Evolutionary conservation across 352 stramenopile genomes (phyloP).

Genomic region (Globisporangium nagaii): DNA sequence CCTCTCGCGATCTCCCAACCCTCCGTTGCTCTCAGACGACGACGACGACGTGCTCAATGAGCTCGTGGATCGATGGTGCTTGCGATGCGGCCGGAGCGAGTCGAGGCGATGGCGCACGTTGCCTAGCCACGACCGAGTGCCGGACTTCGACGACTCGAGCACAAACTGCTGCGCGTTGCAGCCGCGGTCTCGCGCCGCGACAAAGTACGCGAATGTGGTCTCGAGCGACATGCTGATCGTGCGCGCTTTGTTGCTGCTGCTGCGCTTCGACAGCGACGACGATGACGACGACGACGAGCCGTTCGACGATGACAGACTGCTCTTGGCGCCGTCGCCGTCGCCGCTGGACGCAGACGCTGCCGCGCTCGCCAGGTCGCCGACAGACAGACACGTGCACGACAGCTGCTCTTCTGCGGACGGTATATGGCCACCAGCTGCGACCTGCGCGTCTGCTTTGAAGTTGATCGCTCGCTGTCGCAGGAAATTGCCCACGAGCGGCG

Average conservation of each 20-base stretch:
- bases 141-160: conserved; percentile 41
- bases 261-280: conserved; percentile 33
- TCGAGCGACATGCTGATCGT: conserved; percentile 71
- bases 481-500: conserved; percentile 52
- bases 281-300: conserved; percentile 11
- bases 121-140: conserved; percentile 54
- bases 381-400: conserved; percentile 58
- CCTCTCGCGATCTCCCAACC: neutral
- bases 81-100: conserved; percentile 57
- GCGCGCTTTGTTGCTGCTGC: conserved; percentile 68
- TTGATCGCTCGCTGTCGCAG: conserved; percentile 64
- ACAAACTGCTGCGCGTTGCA: conserved; percentile 51
- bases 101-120: conserved; percentile 57
- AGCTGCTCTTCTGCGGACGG: conserved; percentile 48
- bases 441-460: conserved; percentile 53
- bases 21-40: neutral
- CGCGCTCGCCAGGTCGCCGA: conserved; percentile 38
- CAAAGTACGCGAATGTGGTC: conserved; percentile 71
- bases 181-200: conserved; percentile 48
- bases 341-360: neutral
- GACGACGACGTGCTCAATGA: conserved; percentile 5
- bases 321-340: conserved; percentile 11
- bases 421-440: conserved; percentile 46
- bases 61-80: conserved; percentile 37
- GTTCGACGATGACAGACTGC: conserved; percentile 1